Conservation (phyloP, 2,329 filamentous ascomycete genomes). For the Fusarium mangiferae region DNA sequence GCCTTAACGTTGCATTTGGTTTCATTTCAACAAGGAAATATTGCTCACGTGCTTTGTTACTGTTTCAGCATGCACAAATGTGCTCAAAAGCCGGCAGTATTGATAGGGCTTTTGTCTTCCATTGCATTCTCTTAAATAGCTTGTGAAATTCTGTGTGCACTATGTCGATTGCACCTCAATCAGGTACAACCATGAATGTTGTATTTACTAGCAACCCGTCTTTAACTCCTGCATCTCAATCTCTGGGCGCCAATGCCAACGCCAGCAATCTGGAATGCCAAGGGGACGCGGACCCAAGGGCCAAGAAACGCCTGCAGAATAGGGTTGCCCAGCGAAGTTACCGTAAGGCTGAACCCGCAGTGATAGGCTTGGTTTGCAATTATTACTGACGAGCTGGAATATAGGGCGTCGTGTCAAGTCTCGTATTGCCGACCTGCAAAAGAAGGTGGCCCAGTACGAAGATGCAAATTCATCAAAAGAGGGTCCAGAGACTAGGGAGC, state of each 20-base stretch:
- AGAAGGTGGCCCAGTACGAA: background rate
- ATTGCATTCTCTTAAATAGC: background rate
- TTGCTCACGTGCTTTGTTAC: background rate
- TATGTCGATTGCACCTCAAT: background rate
- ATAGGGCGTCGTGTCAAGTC: background rate
- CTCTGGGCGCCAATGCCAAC: background rate
- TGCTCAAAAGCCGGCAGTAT: background rate
- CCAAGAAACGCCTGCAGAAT: background rate
- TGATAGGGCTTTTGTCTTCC: background rate
- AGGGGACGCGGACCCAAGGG: background rate
- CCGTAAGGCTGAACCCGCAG: background rate
- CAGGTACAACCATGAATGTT: background rate
- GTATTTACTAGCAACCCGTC: background rate
- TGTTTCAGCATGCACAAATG: background rate
- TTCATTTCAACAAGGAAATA: background rate
- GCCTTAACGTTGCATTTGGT: background rate
- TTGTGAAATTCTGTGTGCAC: background rate
- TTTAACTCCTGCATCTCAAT: no score
- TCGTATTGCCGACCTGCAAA: background rate
- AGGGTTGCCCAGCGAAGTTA: background rate
- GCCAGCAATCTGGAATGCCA: background rate
- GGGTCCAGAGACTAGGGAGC: background rate
- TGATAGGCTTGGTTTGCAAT: background rate
- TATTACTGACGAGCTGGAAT: background rate
- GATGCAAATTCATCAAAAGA: background rate